Evolutionary conservation across 345 rosid species (phyloP), one percentile per base, ranked within the genome.

Genomic region (Hibiscus mutabilis): DNA sequence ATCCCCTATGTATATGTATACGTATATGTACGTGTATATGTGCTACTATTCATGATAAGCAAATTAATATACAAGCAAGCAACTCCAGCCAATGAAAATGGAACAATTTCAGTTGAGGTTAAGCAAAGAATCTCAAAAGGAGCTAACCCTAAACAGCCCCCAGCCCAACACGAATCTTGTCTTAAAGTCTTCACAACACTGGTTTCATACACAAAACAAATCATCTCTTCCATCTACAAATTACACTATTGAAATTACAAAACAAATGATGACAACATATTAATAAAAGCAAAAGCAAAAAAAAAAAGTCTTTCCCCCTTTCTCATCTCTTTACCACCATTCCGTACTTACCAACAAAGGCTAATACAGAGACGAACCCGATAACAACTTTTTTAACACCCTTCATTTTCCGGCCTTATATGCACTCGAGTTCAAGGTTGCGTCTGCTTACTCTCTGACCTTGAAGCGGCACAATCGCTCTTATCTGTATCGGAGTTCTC

Each of bases 401-500:
- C 72, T 12, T 53, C 31, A 0, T 5, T 37, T 9, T 60, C 24
- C 40, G 22, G 11, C 53, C 18, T 13, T 6, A 22, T 60, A 51
- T 31, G 49, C 42, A 40, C n/a, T 62, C 35, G 29, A 69, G 56
- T 12, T 53, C 70, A 27, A 10, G 24, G 37, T 76, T 65, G 78
- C 37, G 75, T 70, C 60, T 70, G 76, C 83, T 76, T 83, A 80
- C 89, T 87, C 75, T 87, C 91, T 58, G 87, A 83, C 78, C 91
- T 88, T 61, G 94, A 87, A 69, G 86, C 83, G 0, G 85, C 79
- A 80, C 83, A 63, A 70, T 92, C 89, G 10, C 88, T 82, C 35
- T 37, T 66, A 24, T 92, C 96, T 0, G 94, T 90, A 75, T 94
- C 97, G 0, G 95, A 53, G 21, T 75, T 86, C 21, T 92, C 96